These are phyloP conservation scores for Erythrophleum fordii DNA, from an alignment of 306 rosid genomes.

Conservation along the genomic window DNA sequence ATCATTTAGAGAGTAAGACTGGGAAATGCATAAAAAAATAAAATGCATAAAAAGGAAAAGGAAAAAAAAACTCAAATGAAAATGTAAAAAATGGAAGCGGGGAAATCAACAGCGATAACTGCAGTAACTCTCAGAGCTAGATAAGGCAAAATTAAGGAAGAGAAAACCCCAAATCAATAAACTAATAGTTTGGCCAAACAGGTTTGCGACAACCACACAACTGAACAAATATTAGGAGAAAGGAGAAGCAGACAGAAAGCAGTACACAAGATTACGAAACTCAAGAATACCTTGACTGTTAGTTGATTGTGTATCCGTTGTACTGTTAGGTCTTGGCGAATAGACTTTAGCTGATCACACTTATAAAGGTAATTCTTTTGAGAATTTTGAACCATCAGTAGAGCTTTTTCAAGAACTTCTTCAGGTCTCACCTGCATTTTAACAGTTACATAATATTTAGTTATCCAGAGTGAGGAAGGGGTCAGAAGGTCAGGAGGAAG, in stretches of 20 bases:
- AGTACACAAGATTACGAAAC: conserved; percentile 35
- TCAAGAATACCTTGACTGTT: conserved; percentile 78
- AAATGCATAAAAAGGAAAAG: neutral
- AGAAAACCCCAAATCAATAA: neutral
- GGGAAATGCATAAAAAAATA: conserved; percentile 20
- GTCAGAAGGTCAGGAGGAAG: neutral
- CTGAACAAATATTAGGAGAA: conserved; percentile 38
- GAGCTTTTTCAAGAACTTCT: conserved; percentile 87
- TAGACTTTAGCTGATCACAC: conserved; percentile 97
- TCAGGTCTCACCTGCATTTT: conserved; percentile 95
- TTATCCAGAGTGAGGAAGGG: neutral
- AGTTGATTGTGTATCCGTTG: conserved; percentile 87
- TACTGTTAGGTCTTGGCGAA: conserved; percentile 98
- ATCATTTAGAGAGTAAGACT: conserved; percentile 24
- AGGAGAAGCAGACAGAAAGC: neutral
- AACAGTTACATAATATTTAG: conserved; percentile 21
- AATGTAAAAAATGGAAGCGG: neutral
- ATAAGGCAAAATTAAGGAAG: neutral
- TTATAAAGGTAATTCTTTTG: conserved; percentile 90
- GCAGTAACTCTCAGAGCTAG: neutral
- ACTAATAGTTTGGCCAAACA: conserved; percentile 22
- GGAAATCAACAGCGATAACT: neutral
- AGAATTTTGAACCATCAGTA: conserved; percentile 84
- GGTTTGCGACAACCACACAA: conserved; percentile 56
- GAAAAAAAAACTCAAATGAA: neutral